Conservation (phyloP, 2,329 filamentous ascomycete genomes). For the Botrytis paeoniae region DNA sequence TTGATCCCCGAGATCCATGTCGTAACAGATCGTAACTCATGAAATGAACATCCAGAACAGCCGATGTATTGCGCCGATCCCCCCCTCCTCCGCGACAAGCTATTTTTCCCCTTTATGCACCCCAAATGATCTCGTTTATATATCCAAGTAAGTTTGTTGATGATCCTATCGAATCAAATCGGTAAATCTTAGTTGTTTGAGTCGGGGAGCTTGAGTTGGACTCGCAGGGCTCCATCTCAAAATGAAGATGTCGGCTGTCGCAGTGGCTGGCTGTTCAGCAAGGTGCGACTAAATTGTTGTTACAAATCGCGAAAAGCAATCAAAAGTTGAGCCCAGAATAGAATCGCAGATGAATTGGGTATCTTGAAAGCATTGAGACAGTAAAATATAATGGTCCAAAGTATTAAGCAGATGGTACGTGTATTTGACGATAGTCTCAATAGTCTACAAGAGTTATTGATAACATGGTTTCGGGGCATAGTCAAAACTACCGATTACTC, state of each 20-base stretch:
- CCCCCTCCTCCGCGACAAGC: slow-evolving; percentile 13
- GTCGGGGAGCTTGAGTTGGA: slow-evolving; percentile 28
- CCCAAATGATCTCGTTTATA: slow-evolving; percentile 10
- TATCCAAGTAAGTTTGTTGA: slow-evolving; percentile 4
- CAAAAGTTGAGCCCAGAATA: background rate
- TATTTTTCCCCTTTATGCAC: slow-evolving; percentile 11
- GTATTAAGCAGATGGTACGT: background rate
- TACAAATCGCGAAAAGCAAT: background rate
- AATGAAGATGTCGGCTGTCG: slow-evolving; percentile 22
- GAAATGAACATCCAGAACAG: slow-evolving; percentile 11
- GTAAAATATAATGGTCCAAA: background rate
- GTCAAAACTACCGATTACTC: slow-evolving; percentile 14
- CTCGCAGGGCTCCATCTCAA: slow-evolving; percentile 38
- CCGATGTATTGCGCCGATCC: slow-evolving; percentile 13
- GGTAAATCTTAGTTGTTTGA: slow-evolving; percentile 19
- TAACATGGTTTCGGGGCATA: slow-evolving; percentile 8
- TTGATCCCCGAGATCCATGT: slow-evolving; percentile 39
- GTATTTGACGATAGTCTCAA: background rate
- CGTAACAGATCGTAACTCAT: slow-evolving; percentile 28
- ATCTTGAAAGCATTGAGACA: slow-evolving; percentile 13
- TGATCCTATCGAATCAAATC: slow-evolving; percentile 1
- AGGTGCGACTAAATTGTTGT: slow-evolving; percentile 1
- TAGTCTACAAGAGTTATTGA: background rate
- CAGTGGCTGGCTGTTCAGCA: slow-evolving; percentile 20
- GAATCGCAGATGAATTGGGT: background rate